Percentiles rank a stretch among this genome's conserved stretches.
Conservation (phyloP, 306 rosid species). For the Vicia villosa region DNA sequence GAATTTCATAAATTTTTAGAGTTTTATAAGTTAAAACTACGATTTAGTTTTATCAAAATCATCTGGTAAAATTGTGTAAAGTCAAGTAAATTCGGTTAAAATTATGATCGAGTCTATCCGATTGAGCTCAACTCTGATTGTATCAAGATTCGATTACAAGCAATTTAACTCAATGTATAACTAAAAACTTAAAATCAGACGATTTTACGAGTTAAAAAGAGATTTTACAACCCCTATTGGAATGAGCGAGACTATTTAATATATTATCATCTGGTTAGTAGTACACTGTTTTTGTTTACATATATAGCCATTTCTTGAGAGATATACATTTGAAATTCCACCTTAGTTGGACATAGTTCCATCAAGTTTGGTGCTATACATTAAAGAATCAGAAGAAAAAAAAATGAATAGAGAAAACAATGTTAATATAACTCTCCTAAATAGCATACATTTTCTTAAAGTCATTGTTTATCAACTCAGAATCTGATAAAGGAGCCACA, state of each 20-base stretch:
- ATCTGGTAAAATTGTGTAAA: no score
- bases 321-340: conserved; percentile 23
- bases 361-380: conserved; percentile 14
- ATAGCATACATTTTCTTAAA: conserved; percentile 92
- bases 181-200: no score
- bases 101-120: no score
- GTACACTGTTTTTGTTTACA: background rate
- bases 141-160: no score
- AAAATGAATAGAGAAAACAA: background rate
- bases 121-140: no score
- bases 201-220: no score
- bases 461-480: conserved; percentile 78
- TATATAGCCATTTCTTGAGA: background rate
- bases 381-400: background rate
- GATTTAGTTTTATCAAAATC: no score
- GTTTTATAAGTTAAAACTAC: no score
- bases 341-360: conserved; percentile 2
- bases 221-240: background rate
- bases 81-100: no score
- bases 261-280: background rate
- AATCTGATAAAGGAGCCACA: conserved; percentile 65
- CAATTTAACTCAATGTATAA: no score
- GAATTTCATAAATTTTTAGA: no score
- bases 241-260: background rate
- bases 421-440: conserved; percentile 30